Percentiles rank a stretch among this genome's conserved stretches.
Conservation (phyloP, 345 rosid species). For the Schrenkiella parvula region DNA sequence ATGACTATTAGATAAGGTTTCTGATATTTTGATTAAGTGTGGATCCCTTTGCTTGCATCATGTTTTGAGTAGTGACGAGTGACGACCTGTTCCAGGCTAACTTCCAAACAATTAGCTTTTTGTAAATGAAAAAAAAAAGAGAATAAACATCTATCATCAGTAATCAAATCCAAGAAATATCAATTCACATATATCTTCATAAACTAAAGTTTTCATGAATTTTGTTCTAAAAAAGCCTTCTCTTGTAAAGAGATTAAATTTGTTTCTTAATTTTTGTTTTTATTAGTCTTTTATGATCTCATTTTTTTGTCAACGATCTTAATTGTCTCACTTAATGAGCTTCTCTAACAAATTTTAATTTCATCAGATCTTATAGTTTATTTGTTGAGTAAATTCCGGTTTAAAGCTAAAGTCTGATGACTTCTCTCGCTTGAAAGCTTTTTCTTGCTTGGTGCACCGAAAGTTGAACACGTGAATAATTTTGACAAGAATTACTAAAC, state of each 20-base stretch:
- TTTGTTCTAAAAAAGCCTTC: neutral
- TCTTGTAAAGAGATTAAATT: neutral
- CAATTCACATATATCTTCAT: neutral
- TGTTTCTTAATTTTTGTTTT: no score
- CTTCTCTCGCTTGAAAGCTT: neutral
- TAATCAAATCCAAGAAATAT: neutral
- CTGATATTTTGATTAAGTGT: neutral
- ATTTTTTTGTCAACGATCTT: no score
- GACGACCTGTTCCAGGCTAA: neutral
- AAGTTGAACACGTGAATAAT: slow-evolving; percentile 15
- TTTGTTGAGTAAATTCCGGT: neutral
- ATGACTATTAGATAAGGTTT: neutral
- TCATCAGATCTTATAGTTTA: neutral
- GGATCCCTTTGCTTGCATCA: neutral
- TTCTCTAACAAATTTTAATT: neutral
- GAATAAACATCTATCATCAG: neutral
- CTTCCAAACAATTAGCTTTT: no score
- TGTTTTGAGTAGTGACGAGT: neutral
- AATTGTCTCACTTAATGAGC: neutral
- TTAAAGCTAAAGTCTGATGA: neutral
- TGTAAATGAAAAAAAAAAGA: no score
- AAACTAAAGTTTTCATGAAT: neutral
- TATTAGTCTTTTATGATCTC: no score
- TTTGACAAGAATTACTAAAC: neutral
- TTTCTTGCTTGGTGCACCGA: slow-evolving; percentile 11